Evolutionary conservation across 306 rosid genomes (phyloP), one percentile per base, ranked within the genome.

Genomic region (Macrotyloma uniflorum): DNA sequence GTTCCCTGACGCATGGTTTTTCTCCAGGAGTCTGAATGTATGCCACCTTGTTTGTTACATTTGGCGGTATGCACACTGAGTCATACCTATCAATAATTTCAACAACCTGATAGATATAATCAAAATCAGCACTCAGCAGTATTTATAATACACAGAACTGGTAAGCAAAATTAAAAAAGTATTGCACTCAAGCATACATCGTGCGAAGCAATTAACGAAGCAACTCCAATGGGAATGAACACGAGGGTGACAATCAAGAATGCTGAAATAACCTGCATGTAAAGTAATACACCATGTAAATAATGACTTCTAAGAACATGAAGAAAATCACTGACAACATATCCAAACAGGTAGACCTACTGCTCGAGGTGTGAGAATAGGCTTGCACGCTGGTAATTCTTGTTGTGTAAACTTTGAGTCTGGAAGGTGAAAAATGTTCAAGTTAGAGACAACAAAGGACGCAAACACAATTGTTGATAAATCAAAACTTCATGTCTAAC

Each of bases 311-410:
- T 46, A 79, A 22, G 57, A 75, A 3, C 36, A 49, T 50, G 55
- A 20, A 49, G 70, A 68, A 20, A 46, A 53, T 32, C 67, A 51
- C 36, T 3, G 75, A 28, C 13, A 68, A 28, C 46, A 58, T 43
- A 54, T 75, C 43, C 43, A 79, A 75, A 69, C 22, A 15, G 4
- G 26, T 0, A 74, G 57, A 67, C 71, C 68, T 82, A 94, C 98
- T 87, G 93, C 95, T 83, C 88, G 77, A 36, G 98, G 98, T 19
- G 98, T 94, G 33, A 94, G 98, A 85, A 94, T 94, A 14, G 98
- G 98, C 75, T 94, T 94, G 93, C 98, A 94, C 3, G 98, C 98
- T 42, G 98, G 98, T 86, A 94, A 97, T 70, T 94, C 98, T 83
- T 94, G 98, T 83, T 94, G 98, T 26, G 98, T 94, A 83, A 94